phyloP scores from a whole-genome alignment of 768 basidiomycete species.

The Phallus indusiatus region DNA sequence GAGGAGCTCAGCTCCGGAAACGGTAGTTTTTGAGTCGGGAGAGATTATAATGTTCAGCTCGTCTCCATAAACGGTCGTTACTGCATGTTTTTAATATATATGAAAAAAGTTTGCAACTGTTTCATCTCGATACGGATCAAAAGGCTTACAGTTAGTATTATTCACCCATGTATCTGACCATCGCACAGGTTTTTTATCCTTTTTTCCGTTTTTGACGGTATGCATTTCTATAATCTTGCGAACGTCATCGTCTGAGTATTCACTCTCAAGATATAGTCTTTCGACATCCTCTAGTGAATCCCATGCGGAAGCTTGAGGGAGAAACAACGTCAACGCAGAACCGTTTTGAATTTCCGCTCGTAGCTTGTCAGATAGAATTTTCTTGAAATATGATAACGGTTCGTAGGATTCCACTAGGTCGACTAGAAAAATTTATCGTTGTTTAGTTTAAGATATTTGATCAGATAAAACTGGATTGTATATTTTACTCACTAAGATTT shows the following conservation, averaged over 20 bases:
- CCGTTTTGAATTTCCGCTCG: slow-evolving; percentile 50
- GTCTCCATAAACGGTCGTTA: slow-evolving; percentile 61
- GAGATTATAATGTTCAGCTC: slow-evolving; percentile 51
- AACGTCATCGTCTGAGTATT: slow-evolving; percentile 76
- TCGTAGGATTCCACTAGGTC: slow-evolving; percentile 48
- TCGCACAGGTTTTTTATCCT: slow-evolving; percentile 40
- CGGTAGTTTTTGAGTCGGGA: slow-evolving; percentile 37
- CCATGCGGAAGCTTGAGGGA: slow-evolving; percentile 84
- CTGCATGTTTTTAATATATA: slow-evolving; percentile 25
- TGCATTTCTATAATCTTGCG: slow-evolving; percentile 72
- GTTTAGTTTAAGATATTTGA: neutral
- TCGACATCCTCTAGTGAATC: slow-evolving; percentile 66
- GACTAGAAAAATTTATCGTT: slow-evolving; percentile 30
- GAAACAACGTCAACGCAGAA: slow-evolving; percentile 76
- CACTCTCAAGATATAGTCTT: slow-evolving; percentile 79
- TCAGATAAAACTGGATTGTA: neutral
- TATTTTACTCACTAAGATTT: slow-evolving; percentile 49
- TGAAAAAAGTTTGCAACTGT: neutral
- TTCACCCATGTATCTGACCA: slow-evolving; percentile 58
- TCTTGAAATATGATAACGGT: slow-evolving; percentile 63
- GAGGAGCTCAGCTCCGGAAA: slow-evolving; percentile 51
- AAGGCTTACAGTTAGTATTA: slow-evolving; percentile 42
- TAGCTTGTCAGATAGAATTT: slow-evolving; percentile 57
- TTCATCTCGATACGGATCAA: neutral
- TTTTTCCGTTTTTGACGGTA: slow-evolving; percentile 33